Evolutionary conservation across 306 rosid genomes (phyloP).

Genomic region (Pterocarpus santalinus): DNA sequence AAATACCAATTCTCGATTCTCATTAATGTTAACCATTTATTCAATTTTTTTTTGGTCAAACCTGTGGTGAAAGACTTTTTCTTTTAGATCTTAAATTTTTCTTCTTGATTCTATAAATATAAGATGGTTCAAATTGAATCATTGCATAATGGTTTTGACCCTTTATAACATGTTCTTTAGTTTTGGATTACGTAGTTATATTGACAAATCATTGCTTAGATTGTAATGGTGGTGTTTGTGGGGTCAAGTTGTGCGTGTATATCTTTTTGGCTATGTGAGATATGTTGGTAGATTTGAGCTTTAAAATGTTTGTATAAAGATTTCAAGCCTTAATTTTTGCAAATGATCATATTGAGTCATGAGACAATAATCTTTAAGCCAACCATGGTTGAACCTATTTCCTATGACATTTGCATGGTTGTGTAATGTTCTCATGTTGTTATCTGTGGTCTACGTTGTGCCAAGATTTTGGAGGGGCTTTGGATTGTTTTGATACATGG

Average conservation of each 20-base stretch:
- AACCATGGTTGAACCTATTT: neutral
- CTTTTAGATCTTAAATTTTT: neutral
- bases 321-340: too few relatives aligned
- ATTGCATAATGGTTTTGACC: neutral
- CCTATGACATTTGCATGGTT: too few relatives aligned
- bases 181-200: too few relatives aligned
- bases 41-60: neutral
- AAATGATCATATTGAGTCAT: too few relatives aligned
- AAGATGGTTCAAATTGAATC: neutral
- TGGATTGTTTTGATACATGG: too few relatives aligned
- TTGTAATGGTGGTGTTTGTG: neutral
- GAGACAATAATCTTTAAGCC: neutral
- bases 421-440: too few relatives aligned
- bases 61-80: neutral
- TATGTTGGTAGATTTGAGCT: neutral
- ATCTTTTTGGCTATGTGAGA: too few relatives aligned
- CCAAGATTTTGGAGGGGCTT: too few relatives aligned
- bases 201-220: neutral
- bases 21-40: too few relatives aligned
- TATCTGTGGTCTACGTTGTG: too few relatives aligned
- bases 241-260: neutral
- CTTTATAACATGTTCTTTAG: neutral
- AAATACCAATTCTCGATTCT: neutral
- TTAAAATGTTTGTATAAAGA: too few relatives aligned
- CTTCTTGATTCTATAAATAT: neutral